A percentile compares a stretch with the other conserved stretches of the same genome.
Conservation (phyloP, 2,329 filamentous ascomycete genomes). For the Cladobotryum mycophilum region DNA sequence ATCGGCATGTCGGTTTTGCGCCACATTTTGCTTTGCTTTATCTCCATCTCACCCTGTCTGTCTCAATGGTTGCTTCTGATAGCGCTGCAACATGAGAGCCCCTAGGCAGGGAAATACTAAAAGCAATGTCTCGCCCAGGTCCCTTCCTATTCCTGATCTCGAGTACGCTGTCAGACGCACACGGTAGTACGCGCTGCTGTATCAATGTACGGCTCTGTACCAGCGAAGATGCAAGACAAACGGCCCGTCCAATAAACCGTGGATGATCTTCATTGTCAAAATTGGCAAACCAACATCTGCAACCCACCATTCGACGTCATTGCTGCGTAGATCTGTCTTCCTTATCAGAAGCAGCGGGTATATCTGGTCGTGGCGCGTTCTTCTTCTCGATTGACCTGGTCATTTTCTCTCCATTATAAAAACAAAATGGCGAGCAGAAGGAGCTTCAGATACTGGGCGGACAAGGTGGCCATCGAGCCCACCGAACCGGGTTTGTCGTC, state of each 20-base stretch:
- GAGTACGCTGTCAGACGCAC: no score
- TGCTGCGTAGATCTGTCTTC: no score
- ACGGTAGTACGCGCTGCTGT: no score
- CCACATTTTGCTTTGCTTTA: neutral
- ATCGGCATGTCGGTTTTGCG: neutral
- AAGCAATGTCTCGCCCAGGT: no score
- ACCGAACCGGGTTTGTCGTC: conserved; percentile 70
- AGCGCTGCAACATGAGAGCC: neutral
- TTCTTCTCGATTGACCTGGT: neutral
- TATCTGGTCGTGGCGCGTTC: neutral
- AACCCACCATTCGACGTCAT: neutral
- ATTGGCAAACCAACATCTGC: neutral
- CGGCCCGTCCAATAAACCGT: neutral
- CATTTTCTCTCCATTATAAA: neutral
- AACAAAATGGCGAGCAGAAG: conserved; percentile 21
- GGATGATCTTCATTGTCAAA: neutral
- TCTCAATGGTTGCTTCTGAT: neutral
- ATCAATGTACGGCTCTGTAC: no score
- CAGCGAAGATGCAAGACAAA: no score
- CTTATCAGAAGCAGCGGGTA: no score
- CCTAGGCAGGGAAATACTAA: no score
- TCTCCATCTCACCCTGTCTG: neutral
- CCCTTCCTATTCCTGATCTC: no score
- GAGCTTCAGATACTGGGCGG: conserved; percentile 36
- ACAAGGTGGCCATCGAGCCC: conserved; percentile 61